Evolutionary conservation across 208 protist species (phyloP).

Genomic region (Leishmania braziliensis): DNA sequence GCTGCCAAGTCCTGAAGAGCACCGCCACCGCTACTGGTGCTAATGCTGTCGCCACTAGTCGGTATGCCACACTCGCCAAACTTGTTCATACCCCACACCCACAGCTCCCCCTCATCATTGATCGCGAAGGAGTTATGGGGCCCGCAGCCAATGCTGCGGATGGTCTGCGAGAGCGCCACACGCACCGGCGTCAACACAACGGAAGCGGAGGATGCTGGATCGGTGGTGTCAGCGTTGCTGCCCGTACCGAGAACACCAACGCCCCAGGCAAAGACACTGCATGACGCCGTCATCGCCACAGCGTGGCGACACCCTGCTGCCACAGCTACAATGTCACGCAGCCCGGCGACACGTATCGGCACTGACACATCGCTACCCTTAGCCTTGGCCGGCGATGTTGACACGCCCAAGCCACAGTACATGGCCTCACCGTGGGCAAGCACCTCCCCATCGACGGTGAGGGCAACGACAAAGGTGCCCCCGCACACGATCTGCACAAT

Average conservation of each 20-base stretch:
- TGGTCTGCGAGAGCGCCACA: slow-evolving; percentile 48
- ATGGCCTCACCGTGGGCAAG: slow-evolving; percentile 54
- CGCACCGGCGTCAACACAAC: slow-evolving; percentile 37
- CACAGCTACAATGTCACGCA: slow-evolving; percentile 46
- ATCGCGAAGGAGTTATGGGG: slow-evolving; percentile 72
- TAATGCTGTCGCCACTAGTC: neutral
- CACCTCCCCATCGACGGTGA: slow-evolving; percentile 58
- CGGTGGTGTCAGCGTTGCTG: neutral
- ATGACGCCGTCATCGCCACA: slow-evolving; percentile 52
- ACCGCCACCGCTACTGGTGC: neutral
- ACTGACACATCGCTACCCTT: slow-evolving; percentile 5
- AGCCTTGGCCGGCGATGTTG: neutral
- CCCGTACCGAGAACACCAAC: slow-evolving; percentile 50
- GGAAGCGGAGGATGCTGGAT: neutral
- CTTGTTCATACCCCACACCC: slow-evolving; percentile 74
- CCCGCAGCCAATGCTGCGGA: slow-evolving; percentile 70
- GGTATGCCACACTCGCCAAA: slow-evolving; percentile 56
- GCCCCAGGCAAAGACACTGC: slow-evolving; percentile 75
- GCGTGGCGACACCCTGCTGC: slow-evolving; percentile 69
- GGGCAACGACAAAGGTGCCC: slow-evolving; percentile 61
- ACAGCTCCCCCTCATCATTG: slow-evolving; percentile 60
- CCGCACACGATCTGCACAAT: slow-evolving; percentile 81
- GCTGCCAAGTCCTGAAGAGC: neutral
- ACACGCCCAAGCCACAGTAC: slow-evolving; percentile 53
- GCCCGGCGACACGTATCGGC: slow-evolving; percentile 28